Percentiles rank a stretch among this genome's conserved stretches.
phyloP scores from a whole-genome alignment of 306 rosid genomes.

The Trichosanthes truncata region DNA sequence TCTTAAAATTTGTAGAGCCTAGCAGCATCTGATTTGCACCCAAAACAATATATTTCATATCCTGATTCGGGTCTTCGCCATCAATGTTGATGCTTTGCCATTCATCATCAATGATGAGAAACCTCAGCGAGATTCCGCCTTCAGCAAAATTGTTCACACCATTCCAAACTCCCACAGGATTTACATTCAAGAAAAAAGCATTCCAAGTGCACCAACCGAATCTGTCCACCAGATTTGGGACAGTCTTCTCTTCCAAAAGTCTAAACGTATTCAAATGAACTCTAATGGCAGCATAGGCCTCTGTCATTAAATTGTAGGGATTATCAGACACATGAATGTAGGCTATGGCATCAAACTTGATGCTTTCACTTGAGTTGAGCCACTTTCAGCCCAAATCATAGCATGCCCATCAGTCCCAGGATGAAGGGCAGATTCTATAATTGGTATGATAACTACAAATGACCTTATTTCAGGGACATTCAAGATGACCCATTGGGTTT shows the following conservation, averaged over 20 bases:
- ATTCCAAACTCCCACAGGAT: conserved; percentile 52
- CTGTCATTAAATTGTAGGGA: conserved; percentile 66
- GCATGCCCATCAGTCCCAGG: conserved; percentile 58
- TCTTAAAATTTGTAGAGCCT: conserved; percentile 65
- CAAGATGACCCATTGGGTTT: conserved; percentile 79
- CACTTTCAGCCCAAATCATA: conserved; percentile 66
- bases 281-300: conserved; percentile 66
- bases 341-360: conserved; percentile 38
- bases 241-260: conserved; percentile 68
- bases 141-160: conserved; percentile 51
- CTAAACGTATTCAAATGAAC: conserved; percentile 52
- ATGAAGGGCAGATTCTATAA: conserved; percentile 57
- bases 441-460: conserved; percentile 50
- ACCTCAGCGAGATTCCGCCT: conserved; percentile 57
- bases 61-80: conserved; percentile 40
- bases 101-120: conserved; percentile 72
- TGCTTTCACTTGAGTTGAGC: conserved; percentile 42
- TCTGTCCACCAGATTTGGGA: conserved; percentile 43
- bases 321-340: conserved; percentile 61
- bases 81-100: conserved; percentile 82
- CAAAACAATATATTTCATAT: conserved; percentile 42
- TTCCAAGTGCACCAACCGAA: conserved; percentile 99
- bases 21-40: conserved; percentile 69
- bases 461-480: conserved; percentile 57
- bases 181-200: conserved; percentile 63